Base-by-base conservation (phyloP, 768 basidiomycete species). In the Tulasnella calospora region DNA sequence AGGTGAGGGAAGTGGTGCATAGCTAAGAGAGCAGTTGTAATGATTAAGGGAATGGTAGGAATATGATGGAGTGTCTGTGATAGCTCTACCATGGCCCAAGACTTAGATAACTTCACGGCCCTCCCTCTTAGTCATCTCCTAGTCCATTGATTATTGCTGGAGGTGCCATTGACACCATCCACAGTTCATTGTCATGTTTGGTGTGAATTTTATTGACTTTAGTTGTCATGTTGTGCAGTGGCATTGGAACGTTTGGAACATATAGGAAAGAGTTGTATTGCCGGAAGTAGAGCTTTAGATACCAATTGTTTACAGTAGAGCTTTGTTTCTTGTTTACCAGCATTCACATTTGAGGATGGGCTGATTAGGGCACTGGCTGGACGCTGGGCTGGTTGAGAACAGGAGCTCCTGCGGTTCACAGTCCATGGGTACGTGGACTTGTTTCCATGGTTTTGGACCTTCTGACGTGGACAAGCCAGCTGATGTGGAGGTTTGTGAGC, bases 401-500 rank as follows among this genome's bases (percentile, higher is more conserved):
- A 4, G 61, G 61, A 67, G 30, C 33, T 35, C 27, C 61, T 5
- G 61, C 33, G 12, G 61, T 67, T 30, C 61, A 67, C 61, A 30
- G 61, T 35, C 61, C 61, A 15, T 30, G 61, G 61, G 17, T 67
- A 13, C 61, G 27, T 35, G 61, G 61, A 67, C 61, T 67, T 67
- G 61, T 67, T 67, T 67, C 61, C 61, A 30, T 35, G 61, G 61
- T 67, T 67, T 67, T 30, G 61, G 61, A 67, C 61, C 35, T 67
- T 67, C 61, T 67, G 61, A n/a, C n/a, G n/a, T n/a, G n/a, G n/a
- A n/a, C n/a, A n/a, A n/a, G 41, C 41, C 41, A 6, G 41, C 41
- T 41, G 13, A 41, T 41, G 41, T 13, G 41, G 41, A 41, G 41
- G 41, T 41, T 41, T 41, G 41, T 13, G 13, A 41, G 41, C 41